phyloP scores from a whole-genome alignment of 2,329 filamentous ascomycete species.

The Pseudogymnoascus sp. region DNA sequence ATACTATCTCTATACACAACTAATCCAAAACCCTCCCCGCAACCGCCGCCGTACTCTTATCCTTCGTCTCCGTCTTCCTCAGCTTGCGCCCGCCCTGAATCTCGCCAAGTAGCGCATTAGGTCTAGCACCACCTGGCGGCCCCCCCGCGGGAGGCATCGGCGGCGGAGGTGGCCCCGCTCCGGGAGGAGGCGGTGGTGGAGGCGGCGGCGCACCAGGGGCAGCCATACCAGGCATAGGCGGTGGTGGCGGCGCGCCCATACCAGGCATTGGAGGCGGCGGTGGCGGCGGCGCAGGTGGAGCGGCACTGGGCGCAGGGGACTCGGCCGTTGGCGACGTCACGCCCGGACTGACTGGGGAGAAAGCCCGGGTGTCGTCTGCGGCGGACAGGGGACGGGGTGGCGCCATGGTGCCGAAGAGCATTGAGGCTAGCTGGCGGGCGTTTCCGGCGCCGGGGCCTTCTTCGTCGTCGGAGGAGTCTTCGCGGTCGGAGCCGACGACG shows the following conservation, averaged over 20 bases:
- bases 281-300: slow-evolving; percentile 36
- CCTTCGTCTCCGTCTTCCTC: slow-evolving; percentile 83
- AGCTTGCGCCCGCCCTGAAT: slow-evolving; percentile 73
- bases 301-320: slow-evolving; percentile 29
- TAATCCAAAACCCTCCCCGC: slow-evolving; percentile 62
- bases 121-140: slow-evolving; percentile 36
- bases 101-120: slow-evolving; percentile 63
- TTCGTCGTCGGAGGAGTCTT: slow-evolving; percentile 66
- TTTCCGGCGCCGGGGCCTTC: slow-evolving; percentile 71
- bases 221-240: slow-evolving; percentile 26
- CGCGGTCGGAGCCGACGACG: slow-evolving; percentile 65
- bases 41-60: slow-evolving; percentile 63
- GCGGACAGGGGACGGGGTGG: slow-evolving; percentile 83
- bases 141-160: slow-evolving; percentile 27
- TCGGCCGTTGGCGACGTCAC: slow-evolving; percentile 36
- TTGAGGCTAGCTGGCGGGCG: slow-evolving; percentile 86
- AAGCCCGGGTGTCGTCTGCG: slow-evolving; percentile 57
- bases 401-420: slow-evolving; percentile 94
- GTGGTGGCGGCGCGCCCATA: slow-evolving; percentile 26
- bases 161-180: slow-evolving; percentile 20
- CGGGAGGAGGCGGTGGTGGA: slow-evolving; percentile 29
- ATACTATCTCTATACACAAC: neutral
- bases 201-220: slow-evolving; percentile 33
- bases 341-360: slow-evolving; percentile 35
- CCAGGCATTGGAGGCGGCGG: slow-evolving; percentile 39